Evolutionary conservation across 805 yeast species (phyloP), one percentile per base, ranked within the genome.

Genomic region (Ogataea chonburiensis): DNA sequence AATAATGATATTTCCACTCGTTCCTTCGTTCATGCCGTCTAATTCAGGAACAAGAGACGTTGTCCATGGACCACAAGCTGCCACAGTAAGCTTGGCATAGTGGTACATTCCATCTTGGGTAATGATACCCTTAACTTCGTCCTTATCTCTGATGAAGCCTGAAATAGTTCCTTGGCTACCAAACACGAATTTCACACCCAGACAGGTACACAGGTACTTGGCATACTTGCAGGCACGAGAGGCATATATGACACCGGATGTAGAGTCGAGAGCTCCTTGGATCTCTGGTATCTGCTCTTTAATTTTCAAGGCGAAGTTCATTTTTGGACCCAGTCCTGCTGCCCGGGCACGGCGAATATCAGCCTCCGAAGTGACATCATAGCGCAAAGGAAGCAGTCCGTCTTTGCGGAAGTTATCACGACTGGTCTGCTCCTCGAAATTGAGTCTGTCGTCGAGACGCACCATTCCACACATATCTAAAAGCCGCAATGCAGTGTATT

Each of bases 11-110:
- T 63, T 65, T 11, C 68, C 70, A 6, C 57, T 52, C 11, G 62
- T 53, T 0, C 62, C 70, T 40, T 63, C 67, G 40, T 56, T 57
- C 24, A 62, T 50, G 8, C 67, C 66, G 31, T 56, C 60, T 5
- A 66, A 58, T 33, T 56, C 62, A 11, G 67, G 66, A 19, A 58
- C 49, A 5, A 60, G 37, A 11, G 40, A 33, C 4, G 56, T 49
- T 3, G 58, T 46, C 64, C 64, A 60, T 11, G 62, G 58, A 8
- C 66, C 66, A 33, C 56, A 48, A 17, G 47, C 47, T n/a, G 58
- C 38, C 12, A 60, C 55, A 2, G 47, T 50, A 19, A 56, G 38
- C 16, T 51, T 56, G 8, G 61, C 50, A 22, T 15, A 17, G 36
- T 59, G 61, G 0, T 13, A 18, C 7, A 40, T 43, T 1, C 58